Evolutionary conservation across 306 rosid species (phyloP).

Genomic region (Glycine latifolia): DNA sequence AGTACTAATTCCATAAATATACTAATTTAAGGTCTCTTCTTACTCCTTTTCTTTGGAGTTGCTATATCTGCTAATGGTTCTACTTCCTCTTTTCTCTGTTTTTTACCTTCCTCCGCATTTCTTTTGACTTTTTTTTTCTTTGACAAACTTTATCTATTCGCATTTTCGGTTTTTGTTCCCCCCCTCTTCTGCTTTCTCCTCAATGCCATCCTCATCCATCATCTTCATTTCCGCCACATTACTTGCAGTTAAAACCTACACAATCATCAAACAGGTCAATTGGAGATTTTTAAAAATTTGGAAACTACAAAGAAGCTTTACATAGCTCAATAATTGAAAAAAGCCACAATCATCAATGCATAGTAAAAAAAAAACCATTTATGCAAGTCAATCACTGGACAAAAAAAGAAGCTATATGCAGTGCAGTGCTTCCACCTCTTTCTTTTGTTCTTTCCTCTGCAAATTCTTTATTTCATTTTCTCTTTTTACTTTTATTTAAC

Average conservation of each 20-base stretch:
- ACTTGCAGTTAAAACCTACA: constrained; percentile 76
- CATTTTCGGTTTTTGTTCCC: constrained; percentile 69
- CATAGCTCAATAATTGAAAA: constrained; percentile 17
- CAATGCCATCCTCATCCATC: constrained; percentile 72
- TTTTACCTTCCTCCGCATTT: constrained; percentile 27
- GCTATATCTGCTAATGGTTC: constrained; percentile 30
- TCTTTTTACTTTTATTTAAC: constrained; percentile 61
- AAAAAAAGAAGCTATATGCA: not conserved
- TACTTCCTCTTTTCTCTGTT: not conserved
- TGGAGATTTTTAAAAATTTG: not conserved
- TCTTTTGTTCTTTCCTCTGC: constrained; percentile 21
- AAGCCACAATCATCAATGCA: constrained; percentile 5
- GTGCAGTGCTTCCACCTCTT: constrained; percentile 20
- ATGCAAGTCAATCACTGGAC: not conserved
- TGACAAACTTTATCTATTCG: constrained; percentile 67
- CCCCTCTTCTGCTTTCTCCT: constrained; percentile 69
- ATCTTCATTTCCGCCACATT: constrained; percentile 75
- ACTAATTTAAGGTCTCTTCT: constrained; percentile 25
- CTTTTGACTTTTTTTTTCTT: constrained; percentile 50
- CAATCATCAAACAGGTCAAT: constrained; percentile 36
- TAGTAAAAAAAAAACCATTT: not conserved
- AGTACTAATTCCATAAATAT: not conserved
- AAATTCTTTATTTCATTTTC: constrained; percentile 53
- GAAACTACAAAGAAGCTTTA: not conserved
- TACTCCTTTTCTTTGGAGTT: constrained; percentile 37